Evolutionary conservation across 371 early-diverging fungal species (phyloP).

Genomic region (Entomophthora muscae): DNA sequence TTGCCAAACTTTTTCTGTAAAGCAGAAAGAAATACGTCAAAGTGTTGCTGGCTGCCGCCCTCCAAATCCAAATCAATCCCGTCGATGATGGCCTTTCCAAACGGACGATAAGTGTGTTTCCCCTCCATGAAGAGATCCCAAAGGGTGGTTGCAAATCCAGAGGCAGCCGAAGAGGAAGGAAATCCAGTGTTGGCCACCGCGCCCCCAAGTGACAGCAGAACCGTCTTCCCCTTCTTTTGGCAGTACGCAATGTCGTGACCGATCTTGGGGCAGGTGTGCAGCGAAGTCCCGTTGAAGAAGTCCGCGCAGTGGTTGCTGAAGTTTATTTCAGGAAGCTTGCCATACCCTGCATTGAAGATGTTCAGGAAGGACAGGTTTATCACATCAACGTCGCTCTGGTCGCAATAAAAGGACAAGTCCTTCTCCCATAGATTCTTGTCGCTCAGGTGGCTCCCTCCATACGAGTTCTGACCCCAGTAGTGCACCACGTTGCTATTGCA

Average conservation of each 20-base stretch:
- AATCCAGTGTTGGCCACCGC: slow-evolving; percentile 44
- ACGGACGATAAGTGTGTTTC: slow-evolving; percentile 29
- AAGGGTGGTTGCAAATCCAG: slow-evolving; percentile 30
- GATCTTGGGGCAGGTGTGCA: slow-evolving; percentile 37
- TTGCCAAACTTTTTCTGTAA: slow-evolving; percentile 25
- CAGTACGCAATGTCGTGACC: slow-evolving; percentile 40
- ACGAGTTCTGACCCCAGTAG: slow-evolving; percentile 36
- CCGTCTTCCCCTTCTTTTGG: slow-evolving; percentile 40
- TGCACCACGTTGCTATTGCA: slow-evolving; percentile 23
- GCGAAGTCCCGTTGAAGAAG: slow-evolving; percentile 22
- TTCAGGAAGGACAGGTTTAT: slow-evolving; percentile 40
- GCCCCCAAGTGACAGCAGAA: slow-evolving; percentile 48
- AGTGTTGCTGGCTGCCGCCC: slow-evolving; percentile 29
- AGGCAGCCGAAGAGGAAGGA: slow-evolving; percentile 22
- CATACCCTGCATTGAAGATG: slow-evolving; percentile 29
- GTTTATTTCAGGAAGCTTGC: slow-evolving; percentile 26
- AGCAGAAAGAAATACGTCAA: slow-evolving; percentile 22
- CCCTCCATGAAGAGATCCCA: slow-evolving; percentile 44
- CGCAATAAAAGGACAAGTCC: slow-evolving; percentile 35
- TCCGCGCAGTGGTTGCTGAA: slow-evolving; percentile 38
- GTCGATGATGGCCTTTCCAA: slow-evolving; percentile 35
- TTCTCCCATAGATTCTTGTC: slow-evolving; percentile 14
- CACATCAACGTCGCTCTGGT: slow-evolving; percentile 27
- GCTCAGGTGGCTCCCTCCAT: slow-evolving; percentile 10
- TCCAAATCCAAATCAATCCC: slow-evolving; percentile 58